Conservation (phyloP, 2,329 filamentous ascomycete genomes). For the Xylaria sp. region DNA sequence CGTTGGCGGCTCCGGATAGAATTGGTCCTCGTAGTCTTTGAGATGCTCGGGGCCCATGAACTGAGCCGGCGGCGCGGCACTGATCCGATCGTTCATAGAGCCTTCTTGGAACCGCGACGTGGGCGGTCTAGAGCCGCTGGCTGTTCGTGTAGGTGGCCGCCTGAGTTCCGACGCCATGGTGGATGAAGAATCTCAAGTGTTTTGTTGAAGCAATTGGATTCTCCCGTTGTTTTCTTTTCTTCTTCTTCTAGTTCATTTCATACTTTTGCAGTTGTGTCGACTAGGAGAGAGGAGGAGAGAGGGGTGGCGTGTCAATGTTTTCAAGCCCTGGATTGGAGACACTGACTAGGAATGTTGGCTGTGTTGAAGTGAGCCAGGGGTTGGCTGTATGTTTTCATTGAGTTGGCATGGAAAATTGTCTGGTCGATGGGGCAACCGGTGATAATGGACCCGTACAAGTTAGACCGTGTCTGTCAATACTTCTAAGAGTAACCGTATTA, state of each 20-base stretch:
- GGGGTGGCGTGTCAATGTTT: background rate
- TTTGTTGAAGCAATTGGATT: background rate
- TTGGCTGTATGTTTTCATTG: conserved; percentile 20
- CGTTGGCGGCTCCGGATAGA: conserved; percentile 38
- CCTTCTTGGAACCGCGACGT: conserved; percentile 75
- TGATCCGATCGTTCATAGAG: conserved; percentile 85
- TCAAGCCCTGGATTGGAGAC: background rate
- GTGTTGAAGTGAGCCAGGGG: background rate
- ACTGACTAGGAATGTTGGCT: background rate
- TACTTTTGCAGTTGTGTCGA: background rate
- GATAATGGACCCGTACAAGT: background rate
- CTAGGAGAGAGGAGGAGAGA: background rate
- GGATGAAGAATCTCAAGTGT: background rate
- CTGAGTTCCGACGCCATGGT: conserved; percentile 46
- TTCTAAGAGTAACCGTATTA: background rate
- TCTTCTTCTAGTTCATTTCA: background rate
- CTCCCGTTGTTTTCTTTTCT: background rate
- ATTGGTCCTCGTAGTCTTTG: conserved; percentile 47
- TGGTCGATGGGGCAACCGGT: conserved; percentile 32
- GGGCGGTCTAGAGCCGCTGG: conserved; percentile 45
- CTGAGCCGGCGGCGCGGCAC: conserved; percentile 74
- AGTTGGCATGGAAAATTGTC: conserved; percentile 15
- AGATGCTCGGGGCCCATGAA: conserved; percentile 63
- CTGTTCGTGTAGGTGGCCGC: conserved; percentile 56
- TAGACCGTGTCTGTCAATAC: background rate